Conservation (phyloP, 768 basidiomycete species). For the Podaxis sp. region DNA sequence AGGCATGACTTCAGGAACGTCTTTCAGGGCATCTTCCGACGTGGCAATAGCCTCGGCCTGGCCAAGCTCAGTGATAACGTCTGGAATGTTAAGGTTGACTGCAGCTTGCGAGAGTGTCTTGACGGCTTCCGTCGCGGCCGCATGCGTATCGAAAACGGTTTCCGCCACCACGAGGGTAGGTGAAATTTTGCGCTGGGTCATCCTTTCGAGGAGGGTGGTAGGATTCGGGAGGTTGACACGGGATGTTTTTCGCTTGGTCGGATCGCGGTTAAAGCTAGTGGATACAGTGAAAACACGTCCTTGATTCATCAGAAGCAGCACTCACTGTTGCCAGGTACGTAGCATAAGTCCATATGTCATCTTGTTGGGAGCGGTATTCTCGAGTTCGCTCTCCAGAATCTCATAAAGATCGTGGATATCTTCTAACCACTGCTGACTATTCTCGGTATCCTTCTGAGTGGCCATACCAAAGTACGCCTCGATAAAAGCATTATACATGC, state of each 20-base stretch:
- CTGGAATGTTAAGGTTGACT: constrained; percentile 13
- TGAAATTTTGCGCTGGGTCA: constrained; percentile 51
- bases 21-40: constrained; percentile 41
- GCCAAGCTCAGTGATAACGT: constrained; percentile 11
- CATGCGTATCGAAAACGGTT: constrained; percentile 51
- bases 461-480: constrained; percentile 66
- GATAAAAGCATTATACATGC: constrained; percentile 68
- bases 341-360: constrained; percentile 73
- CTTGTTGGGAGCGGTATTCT: constrained; percentile 49
- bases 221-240: constrained; percentile 21
- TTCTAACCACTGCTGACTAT: constrained; percentile 57
- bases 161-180: constrained; percentile 55
- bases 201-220: constrained; percentile 39
- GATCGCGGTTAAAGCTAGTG: constrained; percentile 39
- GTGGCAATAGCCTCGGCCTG: constrained; percentile 47
- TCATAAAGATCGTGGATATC: constrained; percentile 63
- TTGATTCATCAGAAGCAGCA: constrained; percentile 4
- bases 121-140: constrained; percentile 56
- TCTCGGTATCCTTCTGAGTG: constrained; percentile 39
- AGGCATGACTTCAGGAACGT: constrained; percentile 62
- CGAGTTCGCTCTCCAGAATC: constrained; percentile 47
- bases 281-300: neutral
- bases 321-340: constrained; percentile 54
- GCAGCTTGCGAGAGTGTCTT: constrained; percentile 59
- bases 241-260: constrained; percentile 21